Percentiles rank a stretch among this genome's conserved stretches.
phyloP scores from a whole-genome alignment of 2,329 filamentous ascomycete species.

The Arachnomyces sp. region DNA sequence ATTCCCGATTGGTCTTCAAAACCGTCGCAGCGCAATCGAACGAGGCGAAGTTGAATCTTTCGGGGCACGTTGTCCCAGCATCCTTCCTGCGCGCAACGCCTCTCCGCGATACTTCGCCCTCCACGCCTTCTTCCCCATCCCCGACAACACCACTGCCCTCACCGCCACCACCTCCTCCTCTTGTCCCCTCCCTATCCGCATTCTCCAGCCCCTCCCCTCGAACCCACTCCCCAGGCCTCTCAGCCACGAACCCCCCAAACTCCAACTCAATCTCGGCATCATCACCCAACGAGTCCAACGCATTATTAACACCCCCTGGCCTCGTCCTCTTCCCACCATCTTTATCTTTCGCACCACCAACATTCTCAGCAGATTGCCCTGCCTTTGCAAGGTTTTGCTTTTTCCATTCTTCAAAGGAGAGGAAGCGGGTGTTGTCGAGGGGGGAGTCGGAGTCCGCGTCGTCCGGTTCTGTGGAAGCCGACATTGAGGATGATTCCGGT shows the following conservation, averaged over 20 bases:
- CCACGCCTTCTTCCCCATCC: conserved; percentile 32
- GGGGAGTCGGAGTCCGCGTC: conserved; percentile 51
- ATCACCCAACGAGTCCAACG: conserved; percentile 72
- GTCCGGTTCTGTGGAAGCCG: conserved; percentile 6
- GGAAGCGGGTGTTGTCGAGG: conserved; percentile 69
- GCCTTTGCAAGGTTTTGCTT: conserved; percentile 79
- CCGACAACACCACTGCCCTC: conserved; percentile 13
- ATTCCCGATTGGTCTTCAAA: conserved; percentile 76
- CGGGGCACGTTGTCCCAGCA: conserved; percentile 94
- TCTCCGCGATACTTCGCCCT: conserved; percentile 41
- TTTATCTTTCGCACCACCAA: conserved; percentile 42
- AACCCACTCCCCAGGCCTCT: conserved; percentile 19
- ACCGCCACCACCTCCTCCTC: conserved; percentile 2
- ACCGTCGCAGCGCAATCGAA: conserved; percentile 95
- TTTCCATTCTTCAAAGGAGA: conserved; percentile 99
- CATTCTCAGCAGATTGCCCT: conserved; percentile 66
- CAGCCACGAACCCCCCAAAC: conserved; percentile 53
- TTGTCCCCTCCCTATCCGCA: conserved; percentile 13
- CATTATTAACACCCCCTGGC: conserved; percentile 52
- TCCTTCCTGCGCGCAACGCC: conserved; percentile 69
- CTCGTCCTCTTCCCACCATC: conserved; percentile 40
- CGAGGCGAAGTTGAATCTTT: conserved; percentile 93
- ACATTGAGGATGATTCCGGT: conserved; percentile 1
- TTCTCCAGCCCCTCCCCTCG: conserved; percentile 24
- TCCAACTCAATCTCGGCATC: conserved; percentile 78